Conservation (phyloP, 768 basidiomycete species). For the Psilocybe cubensis region DNA sequence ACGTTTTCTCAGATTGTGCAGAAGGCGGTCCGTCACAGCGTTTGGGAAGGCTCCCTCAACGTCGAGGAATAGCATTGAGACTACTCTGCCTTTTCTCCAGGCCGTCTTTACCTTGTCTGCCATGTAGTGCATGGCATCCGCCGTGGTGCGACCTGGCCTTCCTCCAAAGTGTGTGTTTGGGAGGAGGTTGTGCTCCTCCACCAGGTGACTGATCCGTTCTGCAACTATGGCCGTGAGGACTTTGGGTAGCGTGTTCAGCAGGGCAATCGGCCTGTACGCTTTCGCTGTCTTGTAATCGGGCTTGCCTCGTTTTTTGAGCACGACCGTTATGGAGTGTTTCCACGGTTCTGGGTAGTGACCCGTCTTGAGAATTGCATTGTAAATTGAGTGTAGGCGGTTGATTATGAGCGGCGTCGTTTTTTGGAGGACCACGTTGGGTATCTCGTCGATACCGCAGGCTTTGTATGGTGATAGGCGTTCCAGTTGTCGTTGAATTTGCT, state of each 20-base stretch:
- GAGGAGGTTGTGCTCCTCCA: constrained; percentile 30
- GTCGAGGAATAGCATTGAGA: constrained; percentile 41
- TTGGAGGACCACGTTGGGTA: too few species aligned
- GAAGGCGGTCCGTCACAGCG: too few species aligned
- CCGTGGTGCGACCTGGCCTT: constrained; percentile 38
- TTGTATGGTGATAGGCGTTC: constrained; percentile 14
- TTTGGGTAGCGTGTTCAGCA: constrained; percentile 35
- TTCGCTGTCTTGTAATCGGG: too few species aligned
- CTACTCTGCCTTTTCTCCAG: constrained; percentile 38
- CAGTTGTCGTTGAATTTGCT: constrained; percentile 4
- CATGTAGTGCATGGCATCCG: constrained; percentile 36
- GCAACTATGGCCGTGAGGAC: constrained; percentile 24
- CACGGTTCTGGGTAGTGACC: constrained; percentile 6
- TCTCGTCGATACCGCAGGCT: constrained; percentile 26
- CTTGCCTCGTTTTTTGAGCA: too few species aligned
- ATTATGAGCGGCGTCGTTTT: too few species aligned
- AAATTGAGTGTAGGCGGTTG: too few species aligned
- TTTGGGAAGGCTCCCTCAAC: too few species aligned
- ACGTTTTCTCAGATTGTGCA: constrained; percentile 33
- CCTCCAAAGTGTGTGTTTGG: constrained; percentile 41
- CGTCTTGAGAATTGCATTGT: constrained; percentile 6
- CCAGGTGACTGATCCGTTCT: too few species aligned
- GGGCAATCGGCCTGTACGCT: too few species aligned
- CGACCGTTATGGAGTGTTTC: constrained; percentile 27
- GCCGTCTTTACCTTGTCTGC: constrained; percentile 37